Percentiles rank a stretch among this genome's conserved stretches.
phyloP scores from a whole-genome alignment of 129 eudicot species.

The Scalesia atractyloides region DNA sequence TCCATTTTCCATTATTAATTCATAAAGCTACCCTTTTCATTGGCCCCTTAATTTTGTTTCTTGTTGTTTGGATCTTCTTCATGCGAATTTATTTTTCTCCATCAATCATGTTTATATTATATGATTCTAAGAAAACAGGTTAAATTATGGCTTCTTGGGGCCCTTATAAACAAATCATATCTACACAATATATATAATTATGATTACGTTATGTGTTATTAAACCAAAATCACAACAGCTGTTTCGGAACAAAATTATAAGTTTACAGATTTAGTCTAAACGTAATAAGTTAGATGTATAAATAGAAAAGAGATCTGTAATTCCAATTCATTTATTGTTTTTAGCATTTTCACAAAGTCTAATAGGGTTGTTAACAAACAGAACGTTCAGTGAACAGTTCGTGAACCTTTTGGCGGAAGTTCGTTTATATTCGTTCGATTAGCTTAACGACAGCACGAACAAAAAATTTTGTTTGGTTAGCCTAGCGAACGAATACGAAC shows the following conservation, averaged over 20 bases:
- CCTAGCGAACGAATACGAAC: too few species aligned
- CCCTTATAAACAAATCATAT: constrained; percentile 19
- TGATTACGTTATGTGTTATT: background rate
- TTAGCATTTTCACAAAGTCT: too few species aligned
- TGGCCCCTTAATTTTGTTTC: constrained; percentile 44
- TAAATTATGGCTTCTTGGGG: constrained; percentile 21
- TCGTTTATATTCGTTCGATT: too few species aligned
- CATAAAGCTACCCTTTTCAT: constrained; percentile 31
- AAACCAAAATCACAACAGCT: background rate
- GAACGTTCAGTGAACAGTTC: too few species aligned
- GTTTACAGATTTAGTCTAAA: background rate
- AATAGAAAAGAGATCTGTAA: too few species aligned
- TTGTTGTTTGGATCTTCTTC: constrained; percentile 37
- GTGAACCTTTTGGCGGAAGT: too few species aligned
- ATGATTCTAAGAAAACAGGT: constrained; percentile 21
- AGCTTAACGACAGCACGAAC: too few species aligned
- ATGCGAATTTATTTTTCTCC: constrained; percentile 23
- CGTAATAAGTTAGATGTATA: too few species aligned
- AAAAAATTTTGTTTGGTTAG: too few species aligned
- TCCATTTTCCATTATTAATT: constrained; percentile 30
- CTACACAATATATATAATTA: background rate
- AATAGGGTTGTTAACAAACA: too few species aligned
- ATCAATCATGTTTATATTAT: constrained; percentile 34
- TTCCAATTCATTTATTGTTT: too few species aligned
- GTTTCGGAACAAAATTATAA: background rate